A percentile compares a stretch with the other conserved stretches of the same genome.
These are phyloP conservation scores for Gardenia jasminoides DNA, from an alignment of 257 asterid genomes.

Conservation along the genomic window DNA sequence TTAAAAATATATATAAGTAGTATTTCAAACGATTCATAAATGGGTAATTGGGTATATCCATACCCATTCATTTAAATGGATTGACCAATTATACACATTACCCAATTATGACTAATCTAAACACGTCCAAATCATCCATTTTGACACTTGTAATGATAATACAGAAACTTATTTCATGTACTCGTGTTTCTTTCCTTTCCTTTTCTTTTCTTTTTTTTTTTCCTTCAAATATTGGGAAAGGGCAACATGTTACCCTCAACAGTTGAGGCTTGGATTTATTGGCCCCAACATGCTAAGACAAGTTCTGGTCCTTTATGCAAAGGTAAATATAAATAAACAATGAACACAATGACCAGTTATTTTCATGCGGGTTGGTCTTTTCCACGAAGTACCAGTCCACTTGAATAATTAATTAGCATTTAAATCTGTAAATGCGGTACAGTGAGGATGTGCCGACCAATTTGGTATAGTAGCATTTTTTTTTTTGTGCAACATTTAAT, in stretches of 20 bases:
- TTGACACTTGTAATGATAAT: too few relatives aligned
- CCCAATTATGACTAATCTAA: too few relatives aligned
- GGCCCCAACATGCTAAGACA: background rate
- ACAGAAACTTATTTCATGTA: background rate
- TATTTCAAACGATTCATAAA: too few relatives aligned
- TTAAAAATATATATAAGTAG: too few relatives aligned
- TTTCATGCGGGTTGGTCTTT: background rate
- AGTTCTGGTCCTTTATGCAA: background rate
- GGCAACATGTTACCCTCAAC: background rate
- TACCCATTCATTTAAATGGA: too few relatives aligned
- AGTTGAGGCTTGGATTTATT: background rate
- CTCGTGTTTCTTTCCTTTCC: background rate
- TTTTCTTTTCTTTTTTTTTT: background rate
- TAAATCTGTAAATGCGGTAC: constrained; percentile 7
- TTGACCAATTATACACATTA: too few relatives aligned
- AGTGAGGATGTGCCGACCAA: constrained; percentile 8
- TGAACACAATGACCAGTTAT: background rate
- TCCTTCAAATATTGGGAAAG: background rate
- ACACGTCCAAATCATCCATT: too few relatives aligned
- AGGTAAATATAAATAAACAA: too few relatives aligned
- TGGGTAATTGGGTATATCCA: too few relatives aligned
- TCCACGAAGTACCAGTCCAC: background rate
- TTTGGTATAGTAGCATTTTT: background rate
- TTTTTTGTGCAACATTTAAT: background rate
- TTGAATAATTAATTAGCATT: background rate